A percentile compares a stretch with the other conserved stretches of the same genome.
These are phyloP conservation scores for Carallia brachiata DNA, from an alignment of 345 rosid species.

Conservation along the genomic window DNA sequence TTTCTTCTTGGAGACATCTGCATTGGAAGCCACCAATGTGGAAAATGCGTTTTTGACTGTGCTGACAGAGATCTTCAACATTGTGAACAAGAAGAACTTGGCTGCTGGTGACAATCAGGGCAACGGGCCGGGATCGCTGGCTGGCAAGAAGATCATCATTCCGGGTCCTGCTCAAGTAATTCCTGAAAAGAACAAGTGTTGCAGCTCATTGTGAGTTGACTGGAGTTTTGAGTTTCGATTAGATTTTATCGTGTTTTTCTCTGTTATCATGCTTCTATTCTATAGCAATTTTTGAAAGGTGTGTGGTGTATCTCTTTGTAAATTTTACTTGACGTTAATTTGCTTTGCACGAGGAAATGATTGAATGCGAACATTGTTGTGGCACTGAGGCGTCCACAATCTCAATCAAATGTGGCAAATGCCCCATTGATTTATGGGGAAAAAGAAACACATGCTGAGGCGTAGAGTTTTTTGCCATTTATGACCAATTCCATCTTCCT, in stretches of 20 bases:
- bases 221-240: not conserved
- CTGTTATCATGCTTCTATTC: slow-evolving; percentile 2
- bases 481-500: too few relatives aligned
- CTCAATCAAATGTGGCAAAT: not conserved
- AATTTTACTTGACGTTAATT: slow-evolving; percentile 21
- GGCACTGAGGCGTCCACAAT: not conserved
- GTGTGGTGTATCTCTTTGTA: slow-evolving; percentile 34
- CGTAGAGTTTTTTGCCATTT: too few relatives aligned
- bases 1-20: slow-evolving; percentile 78
- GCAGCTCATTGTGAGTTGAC: slow-evolving; percentile 44
- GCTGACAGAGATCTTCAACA: slow-evolving; percentile 68
- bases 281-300: slow-evolving; percentile 28
- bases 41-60: slow-evolving; percentile 68
- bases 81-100: slow-evolving; percentile 74
- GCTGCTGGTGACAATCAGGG: slow-evolving; percentile 50
- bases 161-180: slow-evolving; percentile 72
- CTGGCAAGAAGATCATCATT: slow-evolving; percentile 65
- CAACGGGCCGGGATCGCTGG: slow-evolving; percentile 52
- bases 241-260: slow-evolving; percentile 4
- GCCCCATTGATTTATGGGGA: too few relatives aligned
- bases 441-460: too few relatives aligned
- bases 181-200: slow-evolving; percentile 61
- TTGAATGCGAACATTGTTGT: slow-evolving; percentile 12
- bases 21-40: slow-evolving; percentile 65
- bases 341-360: slow-evolving; percentile 21